phyloP scores from a whole-genome alignment of 345 rosid genomes.

The Citrus sinensis region DVS_A1.0 CM039162.1:31289501-31290000 shows the following conservation, averaged over 20 bases:
- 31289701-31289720: not conserved
- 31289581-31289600: too few species aligned
- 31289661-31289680: not conserved
- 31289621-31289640: not conserved
- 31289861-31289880: not conserved
- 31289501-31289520: too few species aligned
- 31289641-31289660: not conserved
- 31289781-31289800: too few species aligned
- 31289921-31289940: not conserved
- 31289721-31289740: not conserved
- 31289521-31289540: not conserved
- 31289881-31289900: not conserved
- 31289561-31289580: not conserved
- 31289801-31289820: slow-evolving; percentile 1
- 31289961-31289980: not conserved
- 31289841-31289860: not conserved
- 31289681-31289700: not conserved
- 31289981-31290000: not conserved
- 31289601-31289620: not conserved
- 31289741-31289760: not conserved
- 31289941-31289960: not conserved
- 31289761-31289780: slow-evolving; percentile 2
- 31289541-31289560: not conserved
- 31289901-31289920: not conserved
- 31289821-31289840: slow-evolving; percentile 11